phyloP scores from a whole-genome alignment of 1,139 yeast genomes.

The Blastobotrys persicus region DNA sequence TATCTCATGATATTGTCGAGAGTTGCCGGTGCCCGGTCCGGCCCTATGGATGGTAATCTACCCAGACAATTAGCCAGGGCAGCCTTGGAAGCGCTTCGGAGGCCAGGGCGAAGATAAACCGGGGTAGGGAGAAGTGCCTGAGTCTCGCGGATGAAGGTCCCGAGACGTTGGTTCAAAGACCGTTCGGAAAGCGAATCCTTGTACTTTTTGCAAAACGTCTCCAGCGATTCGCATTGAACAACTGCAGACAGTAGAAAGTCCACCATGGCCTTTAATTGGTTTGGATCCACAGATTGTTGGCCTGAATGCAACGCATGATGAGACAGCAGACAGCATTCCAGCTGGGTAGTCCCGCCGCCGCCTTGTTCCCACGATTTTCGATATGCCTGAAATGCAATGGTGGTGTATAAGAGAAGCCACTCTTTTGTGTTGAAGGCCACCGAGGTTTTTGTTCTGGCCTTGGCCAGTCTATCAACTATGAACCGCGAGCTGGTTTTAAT shows the following conservation, averaged over 20 bases:
- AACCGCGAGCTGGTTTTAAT: slow-evolving; percentile 4
- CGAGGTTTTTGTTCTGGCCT: not conserved
- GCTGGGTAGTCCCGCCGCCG: slow-evolving; percentile 13
- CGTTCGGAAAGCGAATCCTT: not conserved
- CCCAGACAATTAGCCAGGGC: not conserved
- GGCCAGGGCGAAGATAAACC: not conserved
- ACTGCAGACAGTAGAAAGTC: slow-evolving; percentile 4
- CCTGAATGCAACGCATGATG: not conserved
- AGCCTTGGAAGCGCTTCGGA: not conserved
- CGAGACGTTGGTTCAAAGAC: slow-evolving; percentile 1
- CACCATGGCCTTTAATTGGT: slow-evolving; percentile 7
- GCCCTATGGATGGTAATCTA: not conserved
- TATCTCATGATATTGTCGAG: not conserved
- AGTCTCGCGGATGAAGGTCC: not conserved
- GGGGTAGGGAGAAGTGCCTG: not conserved
- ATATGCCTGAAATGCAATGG: slow-evolving; percentile 8
- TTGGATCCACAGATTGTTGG: not conserved
- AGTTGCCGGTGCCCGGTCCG: not conserved
- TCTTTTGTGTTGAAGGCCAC: slow-evolving; percentile 6
- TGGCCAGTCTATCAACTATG: not conserved
- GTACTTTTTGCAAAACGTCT: not conserved
- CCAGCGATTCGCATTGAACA: not conserved
- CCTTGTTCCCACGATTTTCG: slow-evolving; percentile 14
- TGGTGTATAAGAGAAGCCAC: slow-evolving; percentile 7
- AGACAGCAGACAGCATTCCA: not conserved